Conservation (phyloP, 352 stramenopile species). For the Pythium aristosporum region DNA sequence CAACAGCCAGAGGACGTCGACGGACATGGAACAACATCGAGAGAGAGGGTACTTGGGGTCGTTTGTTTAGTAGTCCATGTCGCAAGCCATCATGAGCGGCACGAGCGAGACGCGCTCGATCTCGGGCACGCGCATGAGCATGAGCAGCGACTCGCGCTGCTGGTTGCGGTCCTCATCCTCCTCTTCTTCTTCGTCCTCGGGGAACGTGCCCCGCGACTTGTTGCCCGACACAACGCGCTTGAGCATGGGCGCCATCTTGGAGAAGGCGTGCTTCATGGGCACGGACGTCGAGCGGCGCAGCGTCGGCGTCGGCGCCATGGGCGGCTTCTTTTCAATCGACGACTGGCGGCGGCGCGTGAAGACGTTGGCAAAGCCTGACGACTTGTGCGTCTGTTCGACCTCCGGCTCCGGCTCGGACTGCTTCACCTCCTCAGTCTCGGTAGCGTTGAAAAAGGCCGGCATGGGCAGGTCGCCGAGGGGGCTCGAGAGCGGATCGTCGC, state of each 20-base stretch:
- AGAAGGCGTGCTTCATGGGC: slow-evolving; percentile 44
- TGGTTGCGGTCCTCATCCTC: slow-evolving; percentile 42
- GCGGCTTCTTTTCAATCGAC: slow-evolving; percentile 33
- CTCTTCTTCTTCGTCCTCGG: slow-evolving; percentile 15
- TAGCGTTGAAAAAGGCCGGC: slow-evolving; percentile 8
- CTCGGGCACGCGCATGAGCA: slow-evolving; percentile 64
- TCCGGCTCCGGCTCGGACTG: background rate
- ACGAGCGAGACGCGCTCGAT: slow-evolving; percentile 47
- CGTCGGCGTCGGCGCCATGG: slow-evolving; percentile 16
- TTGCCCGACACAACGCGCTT: slow-evolving; percentile 38
- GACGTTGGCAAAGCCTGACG: slow-evolving; percentile 19
- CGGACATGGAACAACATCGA: background rate
- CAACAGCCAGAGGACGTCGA: background rate
- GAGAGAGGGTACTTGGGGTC: background rate
- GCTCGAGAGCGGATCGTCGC: slow-evolving; percentile 29
- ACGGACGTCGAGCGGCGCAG: slow-evolving; percentile 29
- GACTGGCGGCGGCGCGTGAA: slow-evolving; percentile 30
- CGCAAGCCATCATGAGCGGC: slow-evolving; percentile 59
- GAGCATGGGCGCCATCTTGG: slow-evolving; percentile 62
- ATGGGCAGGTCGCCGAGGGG: slow-evolving; percentile 13
- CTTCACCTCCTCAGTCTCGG: background rate
- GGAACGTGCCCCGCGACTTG: background rate
- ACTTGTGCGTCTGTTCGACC: background rate
- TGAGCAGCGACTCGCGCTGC: slow-evolving; percentile 56
- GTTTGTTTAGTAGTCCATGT: slow-evolving; percentile 27